Evolutionary conservation across 805 yeast genomes (phyloP).

Genomic region (Metschnikowia lachancei): DNA sequence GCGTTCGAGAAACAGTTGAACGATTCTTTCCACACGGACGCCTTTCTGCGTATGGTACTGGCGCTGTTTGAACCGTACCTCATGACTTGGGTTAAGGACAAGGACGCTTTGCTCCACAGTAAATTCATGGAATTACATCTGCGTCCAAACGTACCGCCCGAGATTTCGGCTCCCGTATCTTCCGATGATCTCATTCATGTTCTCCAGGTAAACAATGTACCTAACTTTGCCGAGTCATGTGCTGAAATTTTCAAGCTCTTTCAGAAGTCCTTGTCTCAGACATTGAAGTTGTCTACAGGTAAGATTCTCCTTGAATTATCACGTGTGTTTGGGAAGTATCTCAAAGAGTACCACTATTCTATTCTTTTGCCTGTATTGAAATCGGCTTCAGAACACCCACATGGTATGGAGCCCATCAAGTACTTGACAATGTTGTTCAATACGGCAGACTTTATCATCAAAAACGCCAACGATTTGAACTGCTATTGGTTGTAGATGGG

Average conservation of each 20-base stretch:
- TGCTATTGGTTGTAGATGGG: no score
- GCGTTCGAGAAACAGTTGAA: conserved; percentile 80
- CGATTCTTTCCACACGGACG: conserved; percentile 53
- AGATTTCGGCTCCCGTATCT: conserved; percentile 15
- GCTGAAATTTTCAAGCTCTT: conserved; percentile 82
- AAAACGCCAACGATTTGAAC: conserved; percentile 77
- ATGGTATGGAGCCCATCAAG: conserved; percentile 57
- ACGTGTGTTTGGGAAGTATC: conserved; percentile 61
- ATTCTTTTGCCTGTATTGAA: conserved; percentile 33
- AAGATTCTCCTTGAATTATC: conserved; percentile 35
- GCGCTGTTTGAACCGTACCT: conserved; percentile 80
- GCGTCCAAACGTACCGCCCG: conserved; percentile 50
- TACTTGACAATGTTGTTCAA: conserved; percentile 72
- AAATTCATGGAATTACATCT: conserved; percentile 66
- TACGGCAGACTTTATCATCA: conserved; percentile 85
- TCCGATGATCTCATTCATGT: conserved; percentile 27
- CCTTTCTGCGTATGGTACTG: conserved; percentile 50
- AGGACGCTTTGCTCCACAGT: conserved; percentile 59
- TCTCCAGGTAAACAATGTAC: conserved; percentile 46
- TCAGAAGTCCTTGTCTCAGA: conserved; percentile 57
- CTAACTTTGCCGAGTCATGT: conserved; percentile 78
- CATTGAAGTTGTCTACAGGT: conserved; percentile 18
- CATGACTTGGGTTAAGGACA: conserved; percentile 81
- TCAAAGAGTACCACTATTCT: conserved; percentile 44
- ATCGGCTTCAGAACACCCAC: conserved; percentile 22